Evolutionary conservation across 805 yeast genomes (phyloP).

Genomic region (Candida cerambycidarum): DNA sequence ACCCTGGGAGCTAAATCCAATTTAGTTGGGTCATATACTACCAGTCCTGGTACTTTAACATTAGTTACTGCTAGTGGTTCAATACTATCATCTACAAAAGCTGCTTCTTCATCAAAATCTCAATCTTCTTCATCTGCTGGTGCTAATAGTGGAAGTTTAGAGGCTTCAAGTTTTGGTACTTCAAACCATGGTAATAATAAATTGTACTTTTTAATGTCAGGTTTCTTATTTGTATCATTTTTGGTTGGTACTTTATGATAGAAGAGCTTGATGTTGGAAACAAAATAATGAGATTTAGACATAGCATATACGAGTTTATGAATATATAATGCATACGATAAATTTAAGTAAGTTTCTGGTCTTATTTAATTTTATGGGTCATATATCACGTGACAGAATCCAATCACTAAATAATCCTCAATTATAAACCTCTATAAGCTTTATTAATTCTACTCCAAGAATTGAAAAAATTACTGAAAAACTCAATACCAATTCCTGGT

Average conservation of each 20-base stretch:
- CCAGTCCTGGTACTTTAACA: slow-evolving; percentile 12
- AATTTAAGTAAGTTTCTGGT: no score
- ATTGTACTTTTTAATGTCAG: slow-evolving; percentile 5
- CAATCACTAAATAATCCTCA: no score
- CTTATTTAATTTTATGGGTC: no score
- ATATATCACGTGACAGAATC: no score
- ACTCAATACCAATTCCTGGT: slow-evolving; percentile 35
- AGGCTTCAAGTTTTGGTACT: slow-evolving; percentile 1
- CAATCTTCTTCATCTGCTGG: background rate
- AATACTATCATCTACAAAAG: slow-evolving; percentile 8
- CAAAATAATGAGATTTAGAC: background rate
- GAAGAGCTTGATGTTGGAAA: background rate
- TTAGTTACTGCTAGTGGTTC: slow-evolving; percentile 16
- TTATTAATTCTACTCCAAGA: slow-evolving; percentile 8
- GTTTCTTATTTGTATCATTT: slow-evolving; percentile 10
- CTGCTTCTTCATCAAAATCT: background rate
- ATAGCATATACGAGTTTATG: background rate
- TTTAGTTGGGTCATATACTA: slow-evolving; percentile 10
- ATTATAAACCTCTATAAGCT: slow-evolving; percentile 9
- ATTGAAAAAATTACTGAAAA: slow-evolving; percentile 30
- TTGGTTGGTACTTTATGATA: slow-evolving; percentile 13
- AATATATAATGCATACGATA: background rate
- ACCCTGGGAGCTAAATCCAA: background rate
- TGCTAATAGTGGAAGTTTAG: slow-evolving; percentile 7
- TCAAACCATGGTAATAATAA: slow-evolving; percentile 4